Evolutionary conservation across 2,329 filamentous ascomycete species (phyloP).

Genomic region (Trichoderma guizhouense): DNA sequence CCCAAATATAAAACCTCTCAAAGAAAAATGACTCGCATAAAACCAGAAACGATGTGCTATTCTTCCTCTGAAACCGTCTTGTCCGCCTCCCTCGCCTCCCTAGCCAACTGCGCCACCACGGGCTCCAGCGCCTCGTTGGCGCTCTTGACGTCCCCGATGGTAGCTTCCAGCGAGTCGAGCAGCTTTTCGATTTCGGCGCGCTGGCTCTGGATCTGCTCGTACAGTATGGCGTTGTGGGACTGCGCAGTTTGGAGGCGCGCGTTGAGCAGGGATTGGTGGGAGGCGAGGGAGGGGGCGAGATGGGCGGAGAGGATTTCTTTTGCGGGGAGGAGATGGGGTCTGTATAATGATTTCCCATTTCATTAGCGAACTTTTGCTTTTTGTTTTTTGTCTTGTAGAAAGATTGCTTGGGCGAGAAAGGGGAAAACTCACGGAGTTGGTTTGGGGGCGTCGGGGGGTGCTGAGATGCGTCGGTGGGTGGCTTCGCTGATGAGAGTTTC

Average conservation of each 20-base stretch:
- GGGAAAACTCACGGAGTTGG: constrained; percentile 44
- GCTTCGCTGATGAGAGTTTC: constrained; percentile 55
- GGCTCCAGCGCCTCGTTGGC: constrained; percentile 49
- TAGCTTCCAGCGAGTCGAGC: constrained; percentile 47
- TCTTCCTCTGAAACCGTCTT: constrained; percentile 2
- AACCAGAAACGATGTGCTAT: too few species aligned
- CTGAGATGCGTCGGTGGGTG: constrained; percentile 27
- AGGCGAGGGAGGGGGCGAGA: constrained; percentile 49
- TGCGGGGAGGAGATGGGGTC: constrained; percentile 56
- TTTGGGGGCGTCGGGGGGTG: constrained; percentile 25
- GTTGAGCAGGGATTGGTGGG: constrained; percentile 55
- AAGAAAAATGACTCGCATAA: background rate
- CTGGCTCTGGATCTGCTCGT: constrained; percentile 50
- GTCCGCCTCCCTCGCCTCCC: constrained; percentile 42
- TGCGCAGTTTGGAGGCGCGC: constrained; percentile 55
- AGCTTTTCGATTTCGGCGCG: constrained; percentile 53
- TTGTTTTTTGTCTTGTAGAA: background rate
- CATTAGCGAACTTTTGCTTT: background rate
- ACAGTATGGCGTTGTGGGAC: constrained; percentile 53
- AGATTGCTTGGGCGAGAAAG: background rate
- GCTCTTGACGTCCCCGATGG: constrained; percentile 52
- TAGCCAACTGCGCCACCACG: constrained; percentile 47
- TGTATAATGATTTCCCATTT: constrained; percentile 22
- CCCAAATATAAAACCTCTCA: background rate
- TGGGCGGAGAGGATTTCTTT: constrained; percentile 52